These are phyloP conservation scores for Olyra latifolia DNA, from an alignment of 176 grass and related monocot genomes.

Conservation along the genomic window DNA sequence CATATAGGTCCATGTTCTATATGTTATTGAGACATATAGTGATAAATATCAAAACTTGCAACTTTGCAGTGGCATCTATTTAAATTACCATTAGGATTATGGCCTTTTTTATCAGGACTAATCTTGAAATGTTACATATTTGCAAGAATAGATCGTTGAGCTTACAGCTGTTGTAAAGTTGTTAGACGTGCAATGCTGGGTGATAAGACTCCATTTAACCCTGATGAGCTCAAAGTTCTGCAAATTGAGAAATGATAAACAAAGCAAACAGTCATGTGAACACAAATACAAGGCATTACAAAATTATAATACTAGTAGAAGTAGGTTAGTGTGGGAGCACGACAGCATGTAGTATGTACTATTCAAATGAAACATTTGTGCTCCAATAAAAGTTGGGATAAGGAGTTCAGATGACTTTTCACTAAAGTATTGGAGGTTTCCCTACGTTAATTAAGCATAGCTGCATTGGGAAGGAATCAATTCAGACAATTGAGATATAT, in stretches of 20 bases:
- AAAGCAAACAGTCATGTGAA: background rate
- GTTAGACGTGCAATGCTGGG: slow-evolving; percentile 58
- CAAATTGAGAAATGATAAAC: slow-evolving; percentile 35
- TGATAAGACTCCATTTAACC: slow-evolving; percentile 72
- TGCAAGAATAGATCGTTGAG: background rate
- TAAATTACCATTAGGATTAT: too few relatives aligned
- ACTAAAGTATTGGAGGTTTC: background rate
- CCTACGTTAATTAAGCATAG: background rate
- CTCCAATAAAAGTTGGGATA: background rate
- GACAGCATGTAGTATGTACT: too few relatives aligned
- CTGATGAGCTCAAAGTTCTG: slow-evolving; percentile 59
- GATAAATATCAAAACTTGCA: too few relatives aligned
- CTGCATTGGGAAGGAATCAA: background rate
- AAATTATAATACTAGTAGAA: slow-evolving; percentile 24
- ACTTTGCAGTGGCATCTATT: too few relatives aligned
- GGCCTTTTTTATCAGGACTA: background rate
- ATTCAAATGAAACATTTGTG: slow-evolving; percentile 3
- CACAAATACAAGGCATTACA: background rate
- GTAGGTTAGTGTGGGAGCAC: too few relatives aligned
- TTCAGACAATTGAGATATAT: slow-evolving; percentile 9
- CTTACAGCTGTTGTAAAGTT: slow-evolving; percentile 75
- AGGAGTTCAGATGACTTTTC: background rate
- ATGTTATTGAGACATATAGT: too few relatives aligned
- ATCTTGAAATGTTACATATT: slow-evolving; percentile 1
- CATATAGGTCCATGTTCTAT: too few relatives aligned